Evolutionary conservation across 192 early-diverging fungal species (phyloP).

Genomic region (Coemansia sp.): DNA sequence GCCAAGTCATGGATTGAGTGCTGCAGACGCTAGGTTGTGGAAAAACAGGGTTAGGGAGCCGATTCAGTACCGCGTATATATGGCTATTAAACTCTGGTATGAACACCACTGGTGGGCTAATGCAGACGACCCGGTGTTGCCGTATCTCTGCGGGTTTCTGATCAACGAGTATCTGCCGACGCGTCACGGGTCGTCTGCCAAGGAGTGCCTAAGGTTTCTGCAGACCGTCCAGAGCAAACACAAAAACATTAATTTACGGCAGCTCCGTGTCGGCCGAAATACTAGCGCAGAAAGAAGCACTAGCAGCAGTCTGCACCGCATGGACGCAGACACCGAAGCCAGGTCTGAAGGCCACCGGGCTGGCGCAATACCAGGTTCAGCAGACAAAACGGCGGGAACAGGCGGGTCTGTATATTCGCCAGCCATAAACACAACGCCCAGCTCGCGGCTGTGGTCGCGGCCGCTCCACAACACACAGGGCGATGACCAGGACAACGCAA

Average conservation of each 20-base stretch:
- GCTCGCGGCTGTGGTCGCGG: not conserved
- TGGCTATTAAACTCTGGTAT: constrained; percentile 82
- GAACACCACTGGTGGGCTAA: constrained; percentile 69
- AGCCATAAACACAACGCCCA: not conserved
- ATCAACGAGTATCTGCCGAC: constrained; percentile 31
- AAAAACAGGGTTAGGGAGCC: constrained; percentile 61
- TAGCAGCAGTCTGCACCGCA: not conserved
- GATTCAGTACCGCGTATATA: constrained; percentile 73
- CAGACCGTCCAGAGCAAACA: constrained; percentile 19
- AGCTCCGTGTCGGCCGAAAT: not conserved
- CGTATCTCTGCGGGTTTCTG: constrained; percentile 36
- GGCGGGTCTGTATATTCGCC: not conserved
- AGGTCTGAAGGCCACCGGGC: too few relatives aligned
- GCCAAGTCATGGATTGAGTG: constrained; percentile 57
- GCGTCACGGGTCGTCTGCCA: constrained; percentile 21
- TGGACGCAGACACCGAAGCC: too few relatives aligned
- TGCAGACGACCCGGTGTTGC: constrained; percentile 45
- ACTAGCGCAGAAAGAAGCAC: not conserved
- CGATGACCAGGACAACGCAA: not conserved
- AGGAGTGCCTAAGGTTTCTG: constrained; percentile 41
- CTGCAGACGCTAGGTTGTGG: constrained; percentile 64
- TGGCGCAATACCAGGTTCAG: too few relatives aligned
- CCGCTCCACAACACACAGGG: not conserved
- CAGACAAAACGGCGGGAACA: too few relatives aligned
- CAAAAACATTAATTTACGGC: constrained; percentile 13